A percentile compares a stretch with the other conserved stretches of the same genome.
Conservation (phyloP, 352 stramenopile genomes). For the Phytophthora palmivora region DNA sequence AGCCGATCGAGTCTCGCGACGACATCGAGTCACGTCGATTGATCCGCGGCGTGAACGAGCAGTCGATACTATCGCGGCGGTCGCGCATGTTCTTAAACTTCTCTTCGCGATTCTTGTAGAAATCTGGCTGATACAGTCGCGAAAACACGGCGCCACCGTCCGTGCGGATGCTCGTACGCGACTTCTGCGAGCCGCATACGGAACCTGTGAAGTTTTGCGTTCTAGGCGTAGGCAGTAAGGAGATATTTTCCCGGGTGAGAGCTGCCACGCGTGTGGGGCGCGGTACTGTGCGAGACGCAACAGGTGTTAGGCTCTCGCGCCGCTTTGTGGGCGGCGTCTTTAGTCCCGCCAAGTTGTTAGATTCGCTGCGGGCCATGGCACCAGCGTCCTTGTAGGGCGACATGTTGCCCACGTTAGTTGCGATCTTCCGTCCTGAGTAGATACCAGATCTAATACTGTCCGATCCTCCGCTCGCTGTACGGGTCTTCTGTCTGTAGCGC, state of each 20-base stretch:
- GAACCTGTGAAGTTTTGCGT: conserved; percentile 57
- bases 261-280: conserved; percentile 63
- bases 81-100: conserved; percentile 73
- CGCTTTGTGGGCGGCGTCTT: conserved; percentile 46
- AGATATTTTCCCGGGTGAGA: conserved; percentile 84
- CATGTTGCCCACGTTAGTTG: conserved; percentile 31
- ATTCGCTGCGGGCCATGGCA: conserved; percentile 20
- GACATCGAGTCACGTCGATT: conserved; percentile 64
- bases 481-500: conserved; percentile 31
- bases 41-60: conserved; percentile 66
- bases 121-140: conserved; percentile 84
- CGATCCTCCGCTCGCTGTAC: conserved; percentile 24
- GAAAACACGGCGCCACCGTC: conserved; percentile 86
- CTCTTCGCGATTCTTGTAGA: conserved; percentile 79
- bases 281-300: conserved; percentile 34
- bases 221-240: conserved; percentile 61
- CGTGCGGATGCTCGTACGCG: conserved; percentile 74
- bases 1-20: conserved; percentile 71
- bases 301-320: conserved; percentile 24
- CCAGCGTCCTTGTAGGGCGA: conserved; percentile 43
- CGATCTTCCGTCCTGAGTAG: conserved; percentile 33
- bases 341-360: conserved; percentile 24
- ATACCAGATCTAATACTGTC: conserved; percentile 40
- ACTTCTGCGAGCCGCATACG: conserved; percentile 77
- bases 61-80: conserved; percentile 68